phyloP scores from a whole-genome alignment of 352 stramenopile genomes.

The Phytophthora hibernalis region DNA sequence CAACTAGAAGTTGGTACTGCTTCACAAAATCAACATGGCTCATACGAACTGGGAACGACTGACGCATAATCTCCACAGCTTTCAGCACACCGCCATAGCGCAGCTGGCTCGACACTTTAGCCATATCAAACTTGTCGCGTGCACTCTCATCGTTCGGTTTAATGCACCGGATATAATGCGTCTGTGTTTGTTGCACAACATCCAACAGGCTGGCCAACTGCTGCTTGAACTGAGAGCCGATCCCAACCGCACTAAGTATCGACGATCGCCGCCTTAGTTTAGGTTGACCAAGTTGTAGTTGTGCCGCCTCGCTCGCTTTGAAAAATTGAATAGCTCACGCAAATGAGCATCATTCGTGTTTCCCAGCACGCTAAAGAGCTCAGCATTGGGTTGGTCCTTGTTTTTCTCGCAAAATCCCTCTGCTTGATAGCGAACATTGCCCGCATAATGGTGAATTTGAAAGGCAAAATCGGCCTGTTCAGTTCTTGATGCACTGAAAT shows the following conservation, averaged over 20 bases:
- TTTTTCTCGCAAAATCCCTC: constrained; percentile 90
- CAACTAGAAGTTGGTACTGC: constrained; percentile 52
- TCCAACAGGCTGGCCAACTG: constrained; percentile 93
- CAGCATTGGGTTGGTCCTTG: constrained; percentile 86
- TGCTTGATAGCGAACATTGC: constrained; percentile 74
- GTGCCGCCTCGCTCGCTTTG: constrained; percentile 54
- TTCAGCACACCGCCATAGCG: constrained; percentile 88
- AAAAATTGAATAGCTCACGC: constrained; percentile 76
- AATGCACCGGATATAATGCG: constrained; percentile 99
- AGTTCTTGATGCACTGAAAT: constrained; percentile 69
- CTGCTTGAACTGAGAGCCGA: constrained; percentile 94
- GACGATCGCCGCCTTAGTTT: constrained; percentile 74
- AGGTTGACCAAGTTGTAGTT: constrained; percentile 38
- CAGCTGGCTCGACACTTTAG: constrained; percentile 79
- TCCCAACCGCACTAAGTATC: constrained; percentile 70
- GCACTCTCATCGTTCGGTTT: constrained; percentile 97
- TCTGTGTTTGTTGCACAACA: constrained; percentile 94
- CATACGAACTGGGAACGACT: constrained; percentile 87
- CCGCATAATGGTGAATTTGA: constrained; percentile 85
- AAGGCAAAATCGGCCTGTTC: constrained; percentile 80
- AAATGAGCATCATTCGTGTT: constrained; percentile 65
- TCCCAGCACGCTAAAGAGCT: constrained; percentile 72
- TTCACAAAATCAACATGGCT: constrained; percentile 67
- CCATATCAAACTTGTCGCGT: constrained; percentile 88
- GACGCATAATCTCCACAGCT: constrained; percentile 84